phyloP scores from a whole-genome alignment of 768 basidiomycete genomes.

The Xerocomus brunneocitrinus region DNA sequence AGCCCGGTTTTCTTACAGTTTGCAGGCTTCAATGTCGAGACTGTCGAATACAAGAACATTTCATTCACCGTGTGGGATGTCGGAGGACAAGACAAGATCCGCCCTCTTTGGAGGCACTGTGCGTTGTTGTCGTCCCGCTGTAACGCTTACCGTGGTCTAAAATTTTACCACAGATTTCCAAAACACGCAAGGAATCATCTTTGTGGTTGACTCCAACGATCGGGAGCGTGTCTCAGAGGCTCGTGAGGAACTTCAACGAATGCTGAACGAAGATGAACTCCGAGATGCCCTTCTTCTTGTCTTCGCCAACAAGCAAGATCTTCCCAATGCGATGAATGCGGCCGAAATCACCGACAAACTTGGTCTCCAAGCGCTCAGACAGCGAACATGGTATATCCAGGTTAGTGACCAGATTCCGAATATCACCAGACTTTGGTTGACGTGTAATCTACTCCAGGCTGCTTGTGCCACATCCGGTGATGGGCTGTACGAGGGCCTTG shows the following conservation, averaged over 20 bases:
- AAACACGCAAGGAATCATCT: constrained; percentile 99
- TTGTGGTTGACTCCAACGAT: constrained; percentile 99
- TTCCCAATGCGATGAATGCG: constrained; percentile 99
- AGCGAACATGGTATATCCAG: constrained; percentile 98
- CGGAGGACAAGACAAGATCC: constrained; percentile 99
- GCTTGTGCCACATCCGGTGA: constrained; percentile 98
- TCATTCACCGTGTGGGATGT: constrained; percentile 99
- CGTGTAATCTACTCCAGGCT: constrained; percentile 49
- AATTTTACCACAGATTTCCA: constrained; percentile 79
- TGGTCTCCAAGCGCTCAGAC: constrained; percentile 93
- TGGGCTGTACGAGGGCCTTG: constrained; percentile 96
- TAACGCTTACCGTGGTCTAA: constrained; percentile 9
- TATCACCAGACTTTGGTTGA: constrained; percentile 6
- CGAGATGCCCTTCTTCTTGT: constrained; percentile 97
- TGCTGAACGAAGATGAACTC: constrained; percentile 99
- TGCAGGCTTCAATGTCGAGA: constrained; percentile 98
- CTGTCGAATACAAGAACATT: constrained; percentile 99
- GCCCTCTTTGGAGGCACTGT: constrained; percentile 99
- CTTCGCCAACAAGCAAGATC: constrained; percentile 99
- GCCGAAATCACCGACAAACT: constrained; percentile 99
- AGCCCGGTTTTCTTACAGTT: constrained; percentile 12
- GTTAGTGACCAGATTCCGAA: constrained; percentile 37
- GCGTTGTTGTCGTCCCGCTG: constrained; percentile 34
- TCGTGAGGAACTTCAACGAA: constrained; percentile 97
- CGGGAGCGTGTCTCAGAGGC: constrained; percentile 99